A percentile compares a stretch with the other conserved stretches of the same genome.
phyloP scores from a whole-genome alignment of 2,329 filamentous ascomycete species.

The Aspergillus jensenii region DNA sequence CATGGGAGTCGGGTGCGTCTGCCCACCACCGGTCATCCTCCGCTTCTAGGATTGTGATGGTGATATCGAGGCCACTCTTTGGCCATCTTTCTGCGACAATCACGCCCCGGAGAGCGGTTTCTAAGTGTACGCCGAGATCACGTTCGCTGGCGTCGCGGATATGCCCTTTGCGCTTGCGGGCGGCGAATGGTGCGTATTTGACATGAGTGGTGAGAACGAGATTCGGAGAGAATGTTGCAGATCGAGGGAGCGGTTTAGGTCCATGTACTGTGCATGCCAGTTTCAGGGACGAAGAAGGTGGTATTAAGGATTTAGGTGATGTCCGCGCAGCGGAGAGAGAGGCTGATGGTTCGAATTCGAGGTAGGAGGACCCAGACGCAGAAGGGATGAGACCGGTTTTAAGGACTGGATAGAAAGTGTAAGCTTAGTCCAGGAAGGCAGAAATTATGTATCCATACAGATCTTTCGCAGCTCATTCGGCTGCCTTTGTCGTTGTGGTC shows the following conservation, averaged over 20 bases:
- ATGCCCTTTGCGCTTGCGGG: constrained; percentile 77
- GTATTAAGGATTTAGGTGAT: constrained; percentile 49
- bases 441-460: constrained; percentile 57
- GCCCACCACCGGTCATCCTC: constrained; percentile 77
- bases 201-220: constrained; percentile 89
- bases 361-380: constrained; percentile 83
- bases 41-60: constrained; percentile 88
- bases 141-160: constrained; percentile 81
- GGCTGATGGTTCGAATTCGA: constrained; percentile 52
- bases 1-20: constrained; percentile 49
- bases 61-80: constrained; percentile 96
- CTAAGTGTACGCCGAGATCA: constrained; percentile 85
- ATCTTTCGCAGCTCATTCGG: constrained; percentile 77
- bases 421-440: constrained; percentile 4
- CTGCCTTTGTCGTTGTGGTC: constrained; percentile 59
- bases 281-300: constrained; percentile 71
- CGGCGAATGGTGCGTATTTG: constrained; percentile 95
- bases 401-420: constrained; percentile 59
- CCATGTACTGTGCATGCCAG: constrained; percentile 92
- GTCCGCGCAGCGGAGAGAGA: constrained; percentile 44
- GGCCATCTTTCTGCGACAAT: constrained; percentile 95
- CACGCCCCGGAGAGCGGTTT: constrained; percentile 83
- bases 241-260: constrained; percentile 83
- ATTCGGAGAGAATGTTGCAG: constrained; percentile 87
- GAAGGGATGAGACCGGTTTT: constrained; percentile 91